A percentile compares a stretch with the other conserved stretches of the same genome.
These are phyloP conservation scores for Solanum chaucha DNA, from an alignment of 257 asterid species.

Conservation along the genomic window DNA sequence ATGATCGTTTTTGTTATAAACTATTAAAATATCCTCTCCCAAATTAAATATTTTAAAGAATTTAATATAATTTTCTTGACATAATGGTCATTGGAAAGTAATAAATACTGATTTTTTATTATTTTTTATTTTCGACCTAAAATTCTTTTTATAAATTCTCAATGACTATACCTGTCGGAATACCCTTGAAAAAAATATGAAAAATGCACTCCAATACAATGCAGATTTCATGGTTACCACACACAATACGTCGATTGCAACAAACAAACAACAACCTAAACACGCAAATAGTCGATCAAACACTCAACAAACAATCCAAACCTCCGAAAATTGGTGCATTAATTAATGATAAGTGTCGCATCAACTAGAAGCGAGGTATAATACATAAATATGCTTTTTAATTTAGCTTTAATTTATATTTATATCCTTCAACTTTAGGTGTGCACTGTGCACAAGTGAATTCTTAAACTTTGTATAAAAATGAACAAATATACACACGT, in stretches of 20 bases:
- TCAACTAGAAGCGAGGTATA: neutral
- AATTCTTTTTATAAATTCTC: no score
- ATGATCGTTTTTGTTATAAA: neutral
- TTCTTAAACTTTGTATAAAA: neutral
- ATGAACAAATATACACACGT: neutral
- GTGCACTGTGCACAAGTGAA: neutral
- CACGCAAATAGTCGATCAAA: neutral
- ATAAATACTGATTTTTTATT: no score
- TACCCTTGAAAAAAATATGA: neutral
- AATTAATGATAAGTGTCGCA: neutral
- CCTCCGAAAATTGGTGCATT: neutral
- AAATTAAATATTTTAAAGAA: neutral
- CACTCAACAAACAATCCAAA: neutral
- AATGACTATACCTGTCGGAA: no score
- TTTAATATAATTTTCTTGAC: neutral
- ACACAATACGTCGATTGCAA: neutral
- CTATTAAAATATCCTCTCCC: neutral
- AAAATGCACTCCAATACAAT: neutral
- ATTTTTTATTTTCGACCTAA: neutral
- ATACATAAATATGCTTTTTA: no score
- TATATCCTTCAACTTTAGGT: no score
- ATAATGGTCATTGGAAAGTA: neutral
- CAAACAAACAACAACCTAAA: neutral
- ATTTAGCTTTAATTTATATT: no score
- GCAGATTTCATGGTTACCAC: neutral